phyloP scores from a whole-genome alignment of 2,329 filamentous ascomycete genomes.

The Cadophora sp. region DNA sequence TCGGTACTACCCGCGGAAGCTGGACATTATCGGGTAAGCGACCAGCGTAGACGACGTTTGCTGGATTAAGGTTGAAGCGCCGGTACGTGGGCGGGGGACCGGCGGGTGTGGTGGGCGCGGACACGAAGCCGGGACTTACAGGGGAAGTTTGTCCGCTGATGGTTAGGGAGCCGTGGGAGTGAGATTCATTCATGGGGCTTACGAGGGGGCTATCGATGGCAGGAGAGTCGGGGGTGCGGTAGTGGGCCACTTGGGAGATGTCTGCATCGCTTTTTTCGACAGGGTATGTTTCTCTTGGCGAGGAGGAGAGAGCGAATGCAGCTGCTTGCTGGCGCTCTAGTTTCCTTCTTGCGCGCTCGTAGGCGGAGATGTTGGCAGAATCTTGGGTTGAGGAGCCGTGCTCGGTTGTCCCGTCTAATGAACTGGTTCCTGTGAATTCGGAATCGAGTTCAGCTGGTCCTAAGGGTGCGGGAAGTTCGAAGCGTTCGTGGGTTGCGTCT shows the following conservation, averaged over 20 bases:
- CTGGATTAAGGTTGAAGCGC: slow-evolving; percentile 59
- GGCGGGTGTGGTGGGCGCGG: slow-evolving; percentile 25
- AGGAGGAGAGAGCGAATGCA: slow-evolving; percentile 53
- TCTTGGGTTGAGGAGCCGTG: slow-evolving; percentile 38
- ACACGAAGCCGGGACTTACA: slow-evolving; percentile 32
- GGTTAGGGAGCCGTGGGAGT: slow-evolving; percentile 20
- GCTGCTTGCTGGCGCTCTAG: slow-evolving; percentile 57
- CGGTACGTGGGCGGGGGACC: slow-evolving; percentile 38
- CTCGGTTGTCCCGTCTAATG: slow-evolving; percentile 35
- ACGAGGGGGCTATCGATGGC: slow-evolving; percentile 32
- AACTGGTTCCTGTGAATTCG: slow-evolving; percentile 31
- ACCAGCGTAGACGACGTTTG: slow-evolving; percentile 61
- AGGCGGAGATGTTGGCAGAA: slow-evolving; percentile 51
- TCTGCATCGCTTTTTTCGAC: slow-evolving; percentile 40
- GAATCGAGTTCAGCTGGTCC: slow-evolving; percentile 40
- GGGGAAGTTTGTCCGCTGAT: slow-evolving; percentile 32
- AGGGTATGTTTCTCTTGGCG: slow-evolving; percentile 43
- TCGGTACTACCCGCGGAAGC: slow-evolving; percentile 45
- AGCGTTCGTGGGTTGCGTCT: slow-evolving; percentile 36
- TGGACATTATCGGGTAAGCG: slow-evolving; percentile 57
- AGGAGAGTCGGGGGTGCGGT: slow-evolving; percentile 42
- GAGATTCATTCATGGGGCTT: slow-evolving; percentile 28
- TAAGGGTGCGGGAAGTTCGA: slow-evolving; percentile 38
- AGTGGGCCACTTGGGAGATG: slow-evolving; percentile 43
- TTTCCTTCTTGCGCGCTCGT: slow-evolving; percentile 58